Conservation (phyloP, 1,284 basidiomycete genomes). For the Fomitopsis pinicola region DNA sequence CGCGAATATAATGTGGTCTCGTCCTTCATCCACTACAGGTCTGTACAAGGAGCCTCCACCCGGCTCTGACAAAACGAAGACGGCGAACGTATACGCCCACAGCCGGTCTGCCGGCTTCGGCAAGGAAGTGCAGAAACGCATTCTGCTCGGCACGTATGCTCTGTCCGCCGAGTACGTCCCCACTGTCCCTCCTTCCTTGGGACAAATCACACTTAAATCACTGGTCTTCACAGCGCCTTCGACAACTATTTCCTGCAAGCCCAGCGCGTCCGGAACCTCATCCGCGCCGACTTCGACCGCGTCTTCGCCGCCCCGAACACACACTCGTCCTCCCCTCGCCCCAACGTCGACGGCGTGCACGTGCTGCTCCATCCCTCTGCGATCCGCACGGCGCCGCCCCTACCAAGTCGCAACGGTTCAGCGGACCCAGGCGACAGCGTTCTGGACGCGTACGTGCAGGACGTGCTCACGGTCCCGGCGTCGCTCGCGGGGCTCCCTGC, state of each 20-base stretch:
- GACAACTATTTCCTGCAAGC: constrained; percentile 97
- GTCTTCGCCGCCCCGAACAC: constrained; percentile 61
- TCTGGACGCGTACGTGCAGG: constrained; percentile 77
- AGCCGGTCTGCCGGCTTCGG: constrained; percentile 75
- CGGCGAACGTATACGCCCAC: constrained; percentile 50
- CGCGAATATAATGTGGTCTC: not conserved
- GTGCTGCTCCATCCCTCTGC: constrained; percentile 85
- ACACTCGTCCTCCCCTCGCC: constrained; percentile 22
- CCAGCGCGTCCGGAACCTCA: constrained; percentile 67
- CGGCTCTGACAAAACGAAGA: constrained; percentile 40
- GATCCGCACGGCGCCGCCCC: constrained; percentile 70
- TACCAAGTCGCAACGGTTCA: constrained; percentile 25
- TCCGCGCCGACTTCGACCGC: constrained; percentile 73
- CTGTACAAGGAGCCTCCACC: constrained; percentile 39
- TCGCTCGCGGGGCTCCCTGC: constrained; percentile 88
- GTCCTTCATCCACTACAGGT: constrained; percentile 32
- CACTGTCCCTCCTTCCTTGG: not conserved
- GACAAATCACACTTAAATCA: not conserved
- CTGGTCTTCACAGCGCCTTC: constrained; percentile 62
- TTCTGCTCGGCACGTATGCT: constrained; percentile 91
- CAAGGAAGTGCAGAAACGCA: constrained; percentile 80
- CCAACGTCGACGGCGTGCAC: constrained; percentile 51
- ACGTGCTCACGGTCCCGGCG: constrained; percentile 89
- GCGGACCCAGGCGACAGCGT: constrained; percentile 9
- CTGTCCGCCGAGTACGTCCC: constrained; percentile 80